Percentiles rank a stretch among this genome's conserved stretches.
Conservation (phyloP, 2,329 filamentous ascomycete genomes). For the Aspergillus luchuensis region DNA sequence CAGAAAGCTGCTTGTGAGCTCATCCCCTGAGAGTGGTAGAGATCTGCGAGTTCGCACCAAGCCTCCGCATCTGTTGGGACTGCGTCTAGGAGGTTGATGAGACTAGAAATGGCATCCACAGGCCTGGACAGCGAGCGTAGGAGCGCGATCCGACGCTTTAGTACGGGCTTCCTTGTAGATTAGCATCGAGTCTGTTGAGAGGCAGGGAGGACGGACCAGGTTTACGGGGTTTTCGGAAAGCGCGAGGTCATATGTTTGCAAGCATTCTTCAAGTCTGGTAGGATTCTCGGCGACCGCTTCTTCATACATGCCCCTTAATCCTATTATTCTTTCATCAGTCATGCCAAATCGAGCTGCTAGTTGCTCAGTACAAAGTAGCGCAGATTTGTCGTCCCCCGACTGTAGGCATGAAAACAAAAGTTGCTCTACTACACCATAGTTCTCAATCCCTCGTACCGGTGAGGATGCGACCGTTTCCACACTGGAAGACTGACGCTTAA, state of each 20-base stretch:
- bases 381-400: constrained; percentile 78
- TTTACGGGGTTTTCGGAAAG: constrained; percentile 75
- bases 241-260: constrained; percentile 76
- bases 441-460: constrained; percentile 67
- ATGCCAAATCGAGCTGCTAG: constrained; percentile 79
- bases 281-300: constrained; percentile 75
- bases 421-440: constrained; percentile 86
- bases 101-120: constrained; percentile 71
- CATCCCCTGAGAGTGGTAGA: constrained; percentile 78
- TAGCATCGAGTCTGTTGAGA: constrained; percentile 28
- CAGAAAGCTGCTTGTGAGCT: constrained; percentile 84
- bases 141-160: constrained; percentile 81
- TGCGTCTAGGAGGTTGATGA: constrained; percentile 76
- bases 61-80: constrained; percentile 89
- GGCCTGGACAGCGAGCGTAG: constrained; percentile 71
- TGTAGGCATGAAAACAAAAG: constrained; percentile 80
- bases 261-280: constrained; percentile 65
- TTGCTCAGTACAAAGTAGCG: constrained; percentile 72
- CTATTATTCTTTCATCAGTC: constrained; percentile 83
- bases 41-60: constrained; percentile 87
- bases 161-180: constrained; percentile 64
- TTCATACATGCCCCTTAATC: constrained; percentile 76
- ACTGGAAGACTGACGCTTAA: constrained; percentile 53
- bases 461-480: constrained; percentile 25
- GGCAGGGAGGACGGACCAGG: constrained; percentile 60